Percentiles rank a stretch among this genome's conserved stretches.
Conservation (phyloP, 1,284 basidiomycete species). For the Pholiota adiposa region DNA sequence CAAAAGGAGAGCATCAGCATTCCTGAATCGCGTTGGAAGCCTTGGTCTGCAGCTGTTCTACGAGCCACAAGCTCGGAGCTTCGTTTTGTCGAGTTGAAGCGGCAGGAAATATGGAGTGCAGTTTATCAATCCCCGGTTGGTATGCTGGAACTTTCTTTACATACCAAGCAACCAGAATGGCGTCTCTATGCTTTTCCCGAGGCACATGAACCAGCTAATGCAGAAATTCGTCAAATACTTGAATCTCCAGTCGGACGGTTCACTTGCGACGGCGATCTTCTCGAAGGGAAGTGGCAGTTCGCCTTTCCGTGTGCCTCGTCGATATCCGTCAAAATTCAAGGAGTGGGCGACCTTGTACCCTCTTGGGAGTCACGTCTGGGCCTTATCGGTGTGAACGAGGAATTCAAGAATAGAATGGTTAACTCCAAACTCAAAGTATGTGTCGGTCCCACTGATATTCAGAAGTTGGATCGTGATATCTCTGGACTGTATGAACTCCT, state of each 20-base stretch:
- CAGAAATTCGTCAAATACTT: constrained; percentile 77
- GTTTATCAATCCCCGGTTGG: constrained; percentile 78
- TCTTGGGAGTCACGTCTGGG: constrained; percentile 89
- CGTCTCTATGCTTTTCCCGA: constrained; percentile 78
- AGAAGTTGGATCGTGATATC: constrained; percentile 78
- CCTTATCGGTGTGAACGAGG: constrained; percentile 54
- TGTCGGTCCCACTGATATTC: constrained; percentile 52
- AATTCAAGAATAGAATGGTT: constrained; percentile 70
- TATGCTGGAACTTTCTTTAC: constrained; percentile 76
- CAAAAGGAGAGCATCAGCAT: constrained; percentile 47
- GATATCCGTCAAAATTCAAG: constrained; percentile 66
- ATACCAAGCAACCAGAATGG: constrained; percentile 86
- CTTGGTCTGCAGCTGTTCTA: constrained; percentile 74
- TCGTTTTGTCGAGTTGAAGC: constrained; percentile 84
- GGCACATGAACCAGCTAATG: constrained; percentile 74
- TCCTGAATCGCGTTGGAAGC: constrained; percentile 58
- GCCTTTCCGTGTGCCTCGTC: constrained; percentile 70
- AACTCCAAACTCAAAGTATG: constrained; percentile 70
- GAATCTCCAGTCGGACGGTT: constrained; percentile 83
- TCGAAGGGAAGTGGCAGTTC: constrained; percentile 83
- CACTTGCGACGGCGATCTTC: constrained; percentile 56
- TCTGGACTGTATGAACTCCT: constrained; percentile 81
- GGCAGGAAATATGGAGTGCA: constrained; percentile 88
- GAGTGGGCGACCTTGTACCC: constrained; percentile 73
- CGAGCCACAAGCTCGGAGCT: constrained; percentile 68